Evolutionary conservation across 2,329 filamentous ascomycete species (phyloP).

Genomic region (Penicillium italicum): DNA sequence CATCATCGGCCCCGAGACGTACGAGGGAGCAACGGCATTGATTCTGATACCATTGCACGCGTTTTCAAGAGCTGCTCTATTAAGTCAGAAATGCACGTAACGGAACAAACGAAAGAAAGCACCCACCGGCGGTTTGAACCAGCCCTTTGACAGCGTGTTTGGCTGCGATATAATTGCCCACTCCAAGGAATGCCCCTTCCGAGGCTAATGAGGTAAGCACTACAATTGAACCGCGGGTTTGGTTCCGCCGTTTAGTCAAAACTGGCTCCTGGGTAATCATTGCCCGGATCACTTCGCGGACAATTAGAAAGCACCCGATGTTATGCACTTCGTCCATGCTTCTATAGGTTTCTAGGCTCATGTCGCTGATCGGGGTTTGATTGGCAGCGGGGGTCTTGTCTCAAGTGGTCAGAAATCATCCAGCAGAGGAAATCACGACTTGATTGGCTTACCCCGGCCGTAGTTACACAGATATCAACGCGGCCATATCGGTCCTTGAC

Average conservation of each 20-base stretch:
- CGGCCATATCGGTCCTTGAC: neutral
- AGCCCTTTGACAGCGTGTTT: neutral
- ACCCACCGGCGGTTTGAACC: neutral
- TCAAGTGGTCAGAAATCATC: neutral
- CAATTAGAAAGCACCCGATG: neutral
- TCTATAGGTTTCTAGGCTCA: neutral
- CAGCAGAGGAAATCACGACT: neutral
- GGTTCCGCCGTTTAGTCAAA: neutral
- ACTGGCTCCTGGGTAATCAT: neutral
- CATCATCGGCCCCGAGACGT: neutral
- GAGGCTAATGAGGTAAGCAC: neutral
- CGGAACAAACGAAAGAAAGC: neutral
- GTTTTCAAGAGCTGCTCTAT: neutral
- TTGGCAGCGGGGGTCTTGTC: neutral
- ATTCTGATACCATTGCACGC: neutral
- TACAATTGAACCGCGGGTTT: neutral
- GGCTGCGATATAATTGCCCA: neutral
- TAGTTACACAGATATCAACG: neutral
- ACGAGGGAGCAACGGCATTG: neutral
- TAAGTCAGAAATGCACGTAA: neutral
- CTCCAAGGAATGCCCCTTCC: neutral
- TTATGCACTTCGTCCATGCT: neutral
- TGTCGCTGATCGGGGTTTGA: neutral
- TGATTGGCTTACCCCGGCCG: neutral
- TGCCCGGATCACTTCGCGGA: neutral